A percentile compares a stretch with the other conserved stretches of the same genome.
Evolutionary conservation across 1,284 basidiomycete species (phyloP).

Genomic region (Agroathelia rolfsii): DNA sequence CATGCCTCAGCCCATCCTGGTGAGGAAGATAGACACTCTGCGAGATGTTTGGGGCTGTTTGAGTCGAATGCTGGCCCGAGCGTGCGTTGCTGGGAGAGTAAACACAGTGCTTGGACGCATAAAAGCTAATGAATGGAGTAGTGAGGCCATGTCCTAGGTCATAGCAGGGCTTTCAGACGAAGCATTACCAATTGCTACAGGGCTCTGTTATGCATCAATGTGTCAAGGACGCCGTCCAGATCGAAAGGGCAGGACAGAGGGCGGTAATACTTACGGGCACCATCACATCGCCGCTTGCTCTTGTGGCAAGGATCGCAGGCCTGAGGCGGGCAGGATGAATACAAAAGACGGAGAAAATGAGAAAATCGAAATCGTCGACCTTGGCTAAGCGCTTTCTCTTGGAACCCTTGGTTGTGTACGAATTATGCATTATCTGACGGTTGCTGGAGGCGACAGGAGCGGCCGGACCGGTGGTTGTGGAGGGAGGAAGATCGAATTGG

Average conservation of each 20-base stretch:
- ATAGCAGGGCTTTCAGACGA: constrained; percentile 6
- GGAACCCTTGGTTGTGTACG: too few species aligned
- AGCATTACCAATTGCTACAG: constrained; percentile 66
- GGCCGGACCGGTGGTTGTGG: too few species aligned
- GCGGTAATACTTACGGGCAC: constrained; percentile 45
- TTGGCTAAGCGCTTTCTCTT: constrained; percentile 64
- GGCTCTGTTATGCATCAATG: constrained; percentile 37
- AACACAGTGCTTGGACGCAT: constrained; percentile 71
- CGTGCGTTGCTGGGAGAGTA: constrained; percentile 12
- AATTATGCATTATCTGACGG: too few species aligned
- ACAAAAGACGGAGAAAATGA: constrained; percentile 6
- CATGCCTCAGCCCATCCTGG: too few species aligned
- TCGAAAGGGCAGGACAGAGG: constrained; percentile 10
- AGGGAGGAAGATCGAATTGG: too few species aligned
- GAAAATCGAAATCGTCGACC: constrained; percentile 26
- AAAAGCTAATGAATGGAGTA: constrained; percentile 40
- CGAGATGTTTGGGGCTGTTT: too few species aligned
- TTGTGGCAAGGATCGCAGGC: constrained; percentile 79
- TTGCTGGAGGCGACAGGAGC: too few species aligned
- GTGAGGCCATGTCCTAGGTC: constrained; percentile 6
- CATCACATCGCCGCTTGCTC: constrained; percentile 74
- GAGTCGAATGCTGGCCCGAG: constrained; percentile 12
- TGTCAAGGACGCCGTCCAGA: constrained; percentile 10
- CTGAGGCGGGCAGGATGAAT: constrained; percentile 25
- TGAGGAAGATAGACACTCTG: too few species aligned